phyloP scores from a whole-genome alignment of 345 rosid species.

The Abelmoschus esculentus region DNA sequence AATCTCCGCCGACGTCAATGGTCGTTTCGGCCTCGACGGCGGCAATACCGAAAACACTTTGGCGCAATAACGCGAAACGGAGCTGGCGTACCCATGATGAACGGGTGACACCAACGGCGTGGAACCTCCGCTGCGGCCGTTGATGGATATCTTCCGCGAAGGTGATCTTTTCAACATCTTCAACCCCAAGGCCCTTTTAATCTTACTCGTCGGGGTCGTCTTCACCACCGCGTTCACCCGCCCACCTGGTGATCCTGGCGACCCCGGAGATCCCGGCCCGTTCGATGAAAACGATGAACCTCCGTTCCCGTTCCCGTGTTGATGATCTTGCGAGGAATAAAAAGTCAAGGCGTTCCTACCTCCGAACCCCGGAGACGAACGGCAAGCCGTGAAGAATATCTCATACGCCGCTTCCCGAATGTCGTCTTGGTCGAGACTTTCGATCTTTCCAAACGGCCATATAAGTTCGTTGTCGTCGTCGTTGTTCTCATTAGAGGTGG shows the following conservation, averaged over 20 bases:
- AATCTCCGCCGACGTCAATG: slow-evolving; percentile 83
- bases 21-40: slow-evolving; percentile 48
- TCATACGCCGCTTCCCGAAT: slow-evolving; percentile 86
- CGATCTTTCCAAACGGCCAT: slow-evolving; percentile 71
- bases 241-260: slow-evolving; percentile 7
- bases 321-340: slow-evolving; percentile 40
- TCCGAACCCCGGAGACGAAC: slow-evolving; percentile 83
- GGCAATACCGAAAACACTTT: background rate
- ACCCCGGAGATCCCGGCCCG: slow-evolving; percentile 4
- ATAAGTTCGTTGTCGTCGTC: slow-evolving; percentile 35
- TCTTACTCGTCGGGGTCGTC: slow-evolving; percentile 66
- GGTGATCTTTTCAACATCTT: slow-evolving; percentile 75
- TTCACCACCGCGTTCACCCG: slow-evolving; percentile 54
- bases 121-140: slow-evolving; percentile 22
- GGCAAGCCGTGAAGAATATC: slow-evolving; percentile 79
- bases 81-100: background rate
- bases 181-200: slow-evolving; percentile 68
- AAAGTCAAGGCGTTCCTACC: slow-evolving; percentile 59
- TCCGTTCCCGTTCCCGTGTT: slow-evolving; percentile 17
- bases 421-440: slow-evolving; percentile 49
- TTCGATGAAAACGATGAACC: slow-evolving; percentile 13
- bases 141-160: slow-evolving; percentile 54
- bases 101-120: slow-evolving; percentile 45
- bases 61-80: background rate
- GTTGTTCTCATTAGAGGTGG: slow-evolving; percentile 4